phyloP scores from a whole-genome alignment of 139 green algal genomes.

The Desmodesmus armatus region DNA sequence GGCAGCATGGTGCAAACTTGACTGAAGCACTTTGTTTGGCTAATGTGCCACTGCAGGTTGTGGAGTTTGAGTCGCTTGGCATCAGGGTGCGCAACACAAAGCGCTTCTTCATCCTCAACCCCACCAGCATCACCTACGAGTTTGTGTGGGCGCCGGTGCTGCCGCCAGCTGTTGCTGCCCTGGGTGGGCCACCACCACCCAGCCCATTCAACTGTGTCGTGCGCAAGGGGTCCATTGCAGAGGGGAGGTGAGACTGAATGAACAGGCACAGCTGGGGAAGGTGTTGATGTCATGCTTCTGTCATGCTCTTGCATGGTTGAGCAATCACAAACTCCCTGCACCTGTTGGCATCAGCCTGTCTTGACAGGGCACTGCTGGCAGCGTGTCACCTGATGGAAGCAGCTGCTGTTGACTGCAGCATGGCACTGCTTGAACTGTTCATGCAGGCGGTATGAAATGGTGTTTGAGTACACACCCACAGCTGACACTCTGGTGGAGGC shows the following conservation, averaged over 20 bases:
- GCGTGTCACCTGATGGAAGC: too few species aligned
- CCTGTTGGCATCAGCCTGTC: too few species aligned
- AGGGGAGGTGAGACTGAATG: constrained; percentile 46
- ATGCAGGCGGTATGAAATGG: constrained; percentile 82
- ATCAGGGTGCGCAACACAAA: constrained; percentile 75
- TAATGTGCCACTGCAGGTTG: too few species aligned
- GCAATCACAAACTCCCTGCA: background rate
- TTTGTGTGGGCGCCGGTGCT: constrained; percentile 73
- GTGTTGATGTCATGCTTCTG: background rate
- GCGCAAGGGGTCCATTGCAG: constrained; percentile 31
- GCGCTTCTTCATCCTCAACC: constrained; percentile 88
- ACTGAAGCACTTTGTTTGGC: background rate
- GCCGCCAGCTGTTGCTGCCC: constrained; percentile 6
- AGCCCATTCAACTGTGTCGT: constrained; percentile 46
- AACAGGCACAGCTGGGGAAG: too few species aligned
- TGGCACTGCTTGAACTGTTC: too few species aligned
- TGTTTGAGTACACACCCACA: constrained; percentile 80
- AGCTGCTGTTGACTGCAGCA: too few species aligned
- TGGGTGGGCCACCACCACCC: constrained; percentile 25
- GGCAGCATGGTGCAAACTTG: too few species aligned
- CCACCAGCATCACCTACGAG: constrained; percentile 83
- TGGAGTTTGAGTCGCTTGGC: constrained; percentile 83
- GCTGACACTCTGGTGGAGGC: constrained; percentile 68
- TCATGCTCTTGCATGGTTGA: too few species aligned
- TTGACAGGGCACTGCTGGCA: background rate